Evolutionary conservation across 768 basidiomycete genomes (phyloP), one percentile per base, ranked within the genome.

Genomic region (Naganishia kalamii): DNA sequence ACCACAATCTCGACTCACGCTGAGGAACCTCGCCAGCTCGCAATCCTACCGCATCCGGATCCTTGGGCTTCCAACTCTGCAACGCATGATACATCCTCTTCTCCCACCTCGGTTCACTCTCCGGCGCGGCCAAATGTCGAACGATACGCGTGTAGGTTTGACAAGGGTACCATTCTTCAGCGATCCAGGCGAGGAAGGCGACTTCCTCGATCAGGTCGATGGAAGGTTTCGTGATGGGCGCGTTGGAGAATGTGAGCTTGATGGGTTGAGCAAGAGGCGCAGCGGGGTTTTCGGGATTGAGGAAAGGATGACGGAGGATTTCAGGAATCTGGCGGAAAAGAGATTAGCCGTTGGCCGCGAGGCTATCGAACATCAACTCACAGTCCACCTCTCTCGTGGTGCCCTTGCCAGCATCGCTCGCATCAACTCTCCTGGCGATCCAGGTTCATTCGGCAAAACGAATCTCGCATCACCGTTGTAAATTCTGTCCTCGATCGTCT

Each of bases 291-390:
- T 40, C 40, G 8, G 59, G 44, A 48, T 50, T 37, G 25, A 77
- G 65, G 44, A 48, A 75, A 7, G 75, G 75, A 61, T 77, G 73
- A 11, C 30, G 27, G 41, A 77, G 73, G 23, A 75, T 63, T 27
- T 70, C n/a, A 7, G 64, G 68, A 27, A 77, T 73, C 76, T 76
- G 44, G 0, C 12, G 21, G 17, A 37, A 62, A 0, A 29, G 7
- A 19, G 5, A 40, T 59, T 27, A 43, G 43, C 15, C 1, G 19
- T 11, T 21, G 23, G 2, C 37, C 23, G 33, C 30, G 46, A 33
- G 7, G 17, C 12, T 37, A 37, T 30, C 33, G 29, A 43, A 17
- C 25, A 33, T 44, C 47, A 0, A 70, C 75, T 72, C 59, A 77
- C 76, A 13, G 63, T 74, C 70, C 62, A 71, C 25, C 76, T 65